Percentiles rank a stretch among this genome's conserved stretches.
Evolutionary conservation across 805 yeast species (phyloP).

Genomic region (Yamadazyma nakazawae): DNA sequence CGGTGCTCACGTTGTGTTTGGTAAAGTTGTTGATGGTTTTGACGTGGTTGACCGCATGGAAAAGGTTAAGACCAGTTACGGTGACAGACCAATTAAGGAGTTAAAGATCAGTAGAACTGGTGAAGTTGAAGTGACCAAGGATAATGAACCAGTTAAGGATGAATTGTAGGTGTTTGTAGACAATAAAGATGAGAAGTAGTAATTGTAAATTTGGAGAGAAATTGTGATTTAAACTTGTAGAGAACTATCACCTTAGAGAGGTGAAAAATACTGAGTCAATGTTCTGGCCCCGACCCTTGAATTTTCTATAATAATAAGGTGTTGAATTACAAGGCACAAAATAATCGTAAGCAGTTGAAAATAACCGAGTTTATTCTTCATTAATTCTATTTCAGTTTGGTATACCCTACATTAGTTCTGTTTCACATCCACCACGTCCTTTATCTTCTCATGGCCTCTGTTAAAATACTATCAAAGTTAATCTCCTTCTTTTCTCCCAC

Average conservation of each 20-base stretch:
- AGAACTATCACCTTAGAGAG: too few species aligned
- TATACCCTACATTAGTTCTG: too few species aligned
- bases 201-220: not conserved
- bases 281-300: too few species aligned
- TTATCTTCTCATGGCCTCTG: constrained; percentile 6
- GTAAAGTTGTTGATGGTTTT: constrained; percentile 86
- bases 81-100: constrained; percentile 69
- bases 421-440: too few species aligned
- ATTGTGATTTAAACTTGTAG: too few species aligned
- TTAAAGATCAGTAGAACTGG: constrained; percentile 71
- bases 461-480: constrained; percentile 7
- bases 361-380: too few species aligned
- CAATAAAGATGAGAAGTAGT: not conserved
- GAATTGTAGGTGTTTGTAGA: constrained; percentile 9
- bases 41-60: constrained; percentile 79
- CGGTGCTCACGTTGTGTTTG: constrained; percentile 94
- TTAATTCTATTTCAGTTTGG: too few species aligned
- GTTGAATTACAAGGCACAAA: too few species aligned
- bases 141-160: constrained; percentile 15
- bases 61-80: constrained; percentile 55
- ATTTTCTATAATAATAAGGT: too few species aligned
- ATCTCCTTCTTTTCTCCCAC: constrained; percentile 3
- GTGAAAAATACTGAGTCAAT: too few species aligned
- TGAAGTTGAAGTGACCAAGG: constrained; percentile 46
- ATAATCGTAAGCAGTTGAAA: too few species aligned